These are phyloP conservation scores for Trichoderma aggressivum DNA, from an alignment of 2,329 filamentous ascomycete species.

Conservation along the genomic window DNA sequence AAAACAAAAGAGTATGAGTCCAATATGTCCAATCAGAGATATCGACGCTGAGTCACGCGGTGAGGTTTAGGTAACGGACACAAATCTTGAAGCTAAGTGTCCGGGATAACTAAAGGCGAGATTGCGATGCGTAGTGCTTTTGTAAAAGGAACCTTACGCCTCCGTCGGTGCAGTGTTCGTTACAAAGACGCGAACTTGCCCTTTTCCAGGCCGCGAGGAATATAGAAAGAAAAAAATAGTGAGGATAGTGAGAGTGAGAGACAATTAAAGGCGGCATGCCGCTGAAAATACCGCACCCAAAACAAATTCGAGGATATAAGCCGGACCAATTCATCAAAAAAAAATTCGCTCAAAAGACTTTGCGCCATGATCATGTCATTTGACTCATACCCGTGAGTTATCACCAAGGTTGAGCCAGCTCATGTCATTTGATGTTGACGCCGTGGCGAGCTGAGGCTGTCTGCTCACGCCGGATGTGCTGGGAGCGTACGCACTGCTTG, in stretches of 20 bases:
- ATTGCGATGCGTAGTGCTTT: slow-evolving; percentile 14
- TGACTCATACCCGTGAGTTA: slow-evolving; percentile 28
- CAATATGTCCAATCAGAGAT: slow-evolving; percentile 33
- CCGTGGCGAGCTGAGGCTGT: slow-evolving; percentile 50
- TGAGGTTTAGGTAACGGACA: slow-evolving; percentile 3
- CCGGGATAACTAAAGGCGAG: background rate
- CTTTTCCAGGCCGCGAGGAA: background rate
- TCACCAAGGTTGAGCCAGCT: slow-evolving; percentile 75
- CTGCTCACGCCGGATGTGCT: slow-evolving; percentile 41
- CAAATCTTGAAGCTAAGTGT: slow-evolving; percentile 1
- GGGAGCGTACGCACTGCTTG: slow-evolving; percentile 51
- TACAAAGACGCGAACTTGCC: background rate
- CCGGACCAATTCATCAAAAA: slow-evolving; percentile 21
- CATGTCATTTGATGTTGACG: slow-evolving; percentile 62
- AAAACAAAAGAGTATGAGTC: slow-evolving; percentile 29
- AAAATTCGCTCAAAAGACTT: slow-evolving; percentile 17
- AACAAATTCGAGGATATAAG: slow-evolving; percentile 20
- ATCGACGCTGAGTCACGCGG: slow-evolving; percentile 30
- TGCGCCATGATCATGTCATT: slow-evolving; percentile 20
- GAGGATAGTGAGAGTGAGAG: slow-evolving; percentile 9
- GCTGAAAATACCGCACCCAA: slow-evolving; percentile 16
- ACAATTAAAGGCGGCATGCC: slow-evolving; percentile 17
- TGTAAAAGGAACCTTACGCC: slow-evolving; percentile 8
- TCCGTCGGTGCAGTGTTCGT: background rate
- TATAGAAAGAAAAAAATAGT: background rate